Evolutionary conservation across 768 basidiomycete genomes (phyloP), one percentile per base, ranked within the genome.

Genomic region (Collybia nuda): DNA sequence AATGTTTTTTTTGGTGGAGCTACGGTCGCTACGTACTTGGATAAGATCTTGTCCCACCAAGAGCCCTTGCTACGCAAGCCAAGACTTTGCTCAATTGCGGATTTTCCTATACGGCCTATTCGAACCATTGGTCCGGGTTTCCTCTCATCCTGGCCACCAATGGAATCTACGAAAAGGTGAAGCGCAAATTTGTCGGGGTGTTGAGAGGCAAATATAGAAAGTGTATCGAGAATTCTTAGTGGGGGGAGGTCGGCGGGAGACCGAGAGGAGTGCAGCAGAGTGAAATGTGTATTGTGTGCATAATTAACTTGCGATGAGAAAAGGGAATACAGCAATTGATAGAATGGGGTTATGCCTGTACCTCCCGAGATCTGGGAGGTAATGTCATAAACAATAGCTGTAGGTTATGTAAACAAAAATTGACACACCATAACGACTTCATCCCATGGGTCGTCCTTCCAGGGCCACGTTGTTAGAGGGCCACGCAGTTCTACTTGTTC

Each of bases 341-440:
- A 83, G 63, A 93, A 93, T 3, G 91, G 92, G 14, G 91, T 86
- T 43, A 93, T 85, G 23, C 92, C 91, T 4, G 91, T 93, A 22
- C 91, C 91, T 32, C 91, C 91, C 39, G 90, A 92, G 48, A 93
- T 84, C 91, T 93, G 15, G 48, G 24, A 26, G 9, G 28, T 2
- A 19, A 40, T 15, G 6, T 44, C 26, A 35, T 40, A 18, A 43
- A n/a, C 22, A 7, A 26, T 26, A n/a, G 24, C 6, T 48, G 12
- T 11, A 26, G 21, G 38, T 23, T 6, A 36, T 26, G 7, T 26
- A 40, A 15, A 43, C 41, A 15, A 44, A 23, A 18, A 40, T 29
- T 5, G 2, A 48, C 77, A 38, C 62, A 85, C 91, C 86, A 93
- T 82, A 14, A 93, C 69, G 43, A 93, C 67, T 52, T 93, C 85